Percentiles rank a stretch among this genome's conserved stretches.
Conservation (phyloP, 2,329 filamentous ascomycete species). For the Pseudocercospora macadamiae region DNA sequence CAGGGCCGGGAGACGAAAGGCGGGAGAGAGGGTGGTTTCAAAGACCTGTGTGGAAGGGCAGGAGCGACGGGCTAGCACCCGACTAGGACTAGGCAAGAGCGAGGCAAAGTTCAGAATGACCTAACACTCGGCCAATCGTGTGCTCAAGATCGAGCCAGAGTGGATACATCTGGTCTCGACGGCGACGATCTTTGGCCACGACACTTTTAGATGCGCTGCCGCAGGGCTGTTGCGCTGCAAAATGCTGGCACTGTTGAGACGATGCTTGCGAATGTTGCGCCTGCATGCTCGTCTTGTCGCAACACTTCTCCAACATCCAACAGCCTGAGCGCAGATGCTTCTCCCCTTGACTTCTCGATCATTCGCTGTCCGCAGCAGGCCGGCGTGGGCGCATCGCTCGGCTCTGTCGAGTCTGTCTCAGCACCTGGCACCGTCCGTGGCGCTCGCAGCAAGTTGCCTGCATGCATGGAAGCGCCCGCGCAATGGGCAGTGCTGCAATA, state of each 20-base stretch:
- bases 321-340: neutral
- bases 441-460: conserved; percentile 1
- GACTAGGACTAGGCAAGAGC: neutral
- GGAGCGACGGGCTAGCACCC: neutral
- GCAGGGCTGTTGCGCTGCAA: neutral
- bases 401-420: conserved; percentile 2
- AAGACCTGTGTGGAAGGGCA: neutral
- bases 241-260: conserved; percentile 6
- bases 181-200: conserved; percentile 2
- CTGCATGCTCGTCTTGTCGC: neutral
- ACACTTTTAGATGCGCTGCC: conserved; percentile 5
- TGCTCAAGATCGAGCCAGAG: too few species aligned
- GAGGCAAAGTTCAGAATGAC: neutral
- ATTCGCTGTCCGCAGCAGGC: conserved; percentile 4
- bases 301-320: neutral
- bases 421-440: conserved; percentile 2
- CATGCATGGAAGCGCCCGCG: conserved; percentile 17
- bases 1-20: neutral
- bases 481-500: conserved; percentile 15
- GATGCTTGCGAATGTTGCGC: conserved; percentile 2
- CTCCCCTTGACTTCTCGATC: neutral
- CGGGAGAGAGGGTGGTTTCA: neutral
- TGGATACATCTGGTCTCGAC: too few species aligned
- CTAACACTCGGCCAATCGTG: too few species aligned
- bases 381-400: conserved; percentile 2